Evolutionary conservation across 2,329 filamentous ascomycete species (phyloP).

Genomic region (Aspergillus arachidicola): DNA sequence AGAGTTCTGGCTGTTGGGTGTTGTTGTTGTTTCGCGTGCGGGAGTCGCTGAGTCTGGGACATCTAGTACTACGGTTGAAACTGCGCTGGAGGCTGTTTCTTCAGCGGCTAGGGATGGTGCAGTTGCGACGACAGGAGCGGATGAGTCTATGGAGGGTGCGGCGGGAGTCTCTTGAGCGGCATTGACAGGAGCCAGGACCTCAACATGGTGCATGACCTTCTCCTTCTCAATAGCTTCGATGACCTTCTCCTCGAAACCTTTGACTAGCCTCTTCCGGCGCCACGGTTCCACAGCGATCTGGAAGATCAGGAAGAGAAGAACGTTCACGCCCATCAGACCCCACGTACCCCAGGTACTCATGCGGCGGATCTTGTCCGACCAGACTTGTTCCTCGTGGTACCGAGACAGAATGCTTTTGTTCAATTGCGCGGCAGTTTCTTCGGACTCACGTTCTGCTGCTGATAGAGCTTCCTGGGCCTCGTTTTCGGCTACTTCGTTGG

Average conservation of each 20-base stretch:
- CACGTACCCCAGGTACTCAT: slow-evolving; percentile 99
- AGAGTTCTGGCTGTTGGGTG: slow-evolving; percentile 5
- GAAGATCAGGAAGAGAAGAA: slow-evolving; percentile 81
- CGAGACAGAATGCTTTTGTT: slow-evolving; percentile 82
- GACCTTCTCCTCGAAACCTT: slow-evolving; percentile 79
- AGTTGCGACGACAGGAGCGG: not conserved
- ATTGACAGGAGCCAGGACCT: slow-evolving; percentile 8
- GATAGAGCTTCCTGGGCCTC: slow-evolving; percentile 72
- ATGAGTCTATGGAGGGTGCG: not conserved
- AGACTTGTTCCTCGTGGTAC: slow-evolving; percentile 99
- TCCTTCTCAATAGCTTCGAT: slow-evolving; percentile 70
- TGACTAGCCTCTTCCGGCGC: slow-evolving; percentile 78
- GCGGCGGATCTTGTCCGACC: slow-evolving; percentile 94
- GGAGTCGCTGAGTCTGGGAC: not conserved
- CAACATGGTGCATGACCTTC: slow-evolving; percentile 42
- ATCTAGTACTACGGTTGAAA: slow-evolving; percentile 4
- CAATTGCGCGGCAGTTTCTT: slow-evolving; percentile 73
- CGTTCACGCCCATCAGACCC: slow-evolving; percentile 96
- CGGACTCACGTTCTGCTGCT: slow-evolving; percentile 75
- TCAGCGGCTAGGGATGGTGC: not conserved
- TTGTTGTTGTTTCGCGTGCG: not conserved
- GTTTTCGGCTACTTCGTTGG: slow-evolving; percentile 82
- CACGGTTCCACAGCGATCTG: slow-evolving; percentile 93
- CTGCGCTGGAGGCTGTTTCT: not conserved
- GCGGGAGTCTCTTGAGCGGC: not conserved